Conservation (phyloP, 768 basidiomycete species). For the Auricularia cornea region DNA sequence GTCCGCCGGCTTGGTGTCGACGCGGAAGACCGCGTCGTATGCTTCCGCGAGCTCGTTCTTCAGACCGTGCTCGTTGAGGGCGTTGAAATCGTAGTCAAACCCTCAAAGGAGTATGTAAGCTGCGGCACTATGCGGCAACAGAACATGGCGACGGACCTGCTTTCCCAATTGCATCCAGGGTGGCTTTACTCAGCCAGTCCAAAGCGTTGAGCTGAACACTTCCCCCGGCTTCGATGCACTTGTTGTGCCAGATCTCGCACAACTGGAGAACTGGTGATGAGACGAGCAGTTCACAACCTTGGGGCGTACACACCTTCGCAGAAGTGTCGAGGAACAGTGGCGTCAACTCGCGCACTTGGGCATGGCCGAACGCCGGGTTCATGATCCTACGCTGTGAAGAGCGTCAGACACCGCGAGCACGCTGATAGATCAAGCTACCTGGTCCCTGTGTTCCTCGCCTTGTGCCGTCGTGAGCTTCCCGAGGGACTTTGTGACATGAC, state of each 20-base stretch:
- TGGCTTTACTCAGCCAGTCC: slow-evolving; percentile 24
- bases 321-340: slow-evolving; percentile 51
- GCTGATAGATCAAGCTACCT: not conserved
- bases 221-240: not conserved
- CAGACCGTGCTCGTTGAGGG: slow-evolving; percentile 17
- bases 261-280: slow-evolving; percentile 7
- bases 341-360: slow-evolving; percentile 50
- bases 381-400: not conserved
- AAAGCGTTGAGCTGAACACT: slow-evolving; percentile 22
- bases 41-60: slow-evolving; percentile 26
- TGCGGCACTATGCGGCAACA: not conserved
- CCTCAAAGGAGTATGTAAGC: slow-evolving; percentile 21
- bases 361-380: slow-evolving; percentile 62
- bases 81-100: slow-evolving; percentile 31
- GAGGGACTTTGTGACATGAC: not conserved
- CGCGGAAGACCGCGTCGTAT: slow-evolving; percentile 23
- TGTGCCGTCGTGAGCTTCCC: not conserved
- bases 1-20: slow-evolving; percentile 8
- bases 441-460: not conserved
- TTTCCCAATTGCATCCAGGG: slow-evolving; percentile 17
- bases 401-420: not conserved
- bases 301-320: slow-evolving; percentile 27
- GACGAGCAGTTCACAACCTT: not conserved
- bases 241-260: slow-evolving; percentile 13
- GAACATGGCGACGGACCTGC: slow-evolving; percentile 9